These are phyloP conservation scores for Urostyla sp. DNA, from an alignment of 73 alveolate species.

Conservation along the genomic window DNA sequence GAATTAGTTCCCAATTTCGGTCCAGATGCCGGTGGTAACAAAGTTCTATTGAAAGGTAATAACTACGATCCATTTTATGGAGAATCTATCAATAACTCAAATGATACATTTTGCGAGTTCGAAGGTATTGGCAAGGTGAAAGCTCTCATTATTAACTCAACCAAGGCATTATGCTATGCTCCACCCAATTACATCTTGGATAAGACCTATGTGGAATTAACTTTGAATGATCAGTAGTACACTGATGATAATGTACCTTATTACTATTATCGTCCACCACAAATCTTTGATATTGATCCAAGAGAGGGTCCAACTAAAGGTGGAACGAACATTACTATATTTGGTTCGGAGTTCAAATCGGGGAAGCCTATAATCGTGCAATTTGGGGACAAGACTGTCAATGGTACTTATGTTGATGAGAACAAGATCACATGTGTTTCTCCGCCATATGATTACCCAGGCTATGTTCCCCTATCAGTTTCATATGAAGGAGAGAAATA, in stretches of 20 bases:
- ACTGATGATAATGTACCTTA: slow-evolving; percentile 89
- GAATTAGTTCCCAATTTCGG: slow-evolving; percentile 89
- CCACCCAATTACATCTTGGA: slow-evolving; percentile 89
- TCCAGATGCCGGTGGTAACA: slow-evolving; percentile 92
- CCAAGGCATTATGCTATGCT: slow-evolving; percentile 80
- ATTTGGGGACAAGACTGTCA: slow-evolving; percentile 87
- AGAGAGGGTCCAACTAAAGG: slow-evolving; percentile 94
- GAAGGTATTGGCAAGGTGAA: slow-evolving; percentile 75
- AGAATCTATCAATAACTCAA: slow-evolving; percentile 55
- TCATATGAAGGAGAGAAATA: slow-evolving; percentile 89
- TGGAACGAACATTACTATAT: slow-evolving; percentile 76
- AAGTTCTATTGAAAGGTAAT: slow-evolving; percentile 83
- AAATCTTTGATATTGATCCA: slow-evolving; percentile 86
- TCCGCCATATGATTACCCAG: slow-evolving; percentile 90
- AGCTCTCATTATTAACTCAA: slow-evolving; percentile 79
- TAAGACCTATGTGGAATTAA: slow-evolving; percentile 83
- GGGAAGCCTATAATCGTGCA: slow-evolving; percentile 76
- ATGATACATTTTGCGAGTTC: slow-evolving; percentile 83
- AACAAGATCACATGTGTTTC: slow-evolving; percentile 80
- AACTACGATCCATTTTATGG: slow-evolving; percentile 86
- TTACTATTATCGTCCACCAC: slow-evolving; percentile 90
- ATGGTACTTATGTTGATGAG: slow-evolving; percentile 79
- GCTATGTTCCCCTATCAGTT: slow-evolving; percentile 85
- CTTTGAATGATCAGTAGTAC: slow-evolving; percentile 78
- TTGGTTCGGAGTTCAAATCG: slow-evolving; percentile 88